Evolutionary conservation across 257 asterid genomes (phyloP), one percentile per base, ranked within the genome.

Genomic region (Capsicum rhomboideum): DNA sequence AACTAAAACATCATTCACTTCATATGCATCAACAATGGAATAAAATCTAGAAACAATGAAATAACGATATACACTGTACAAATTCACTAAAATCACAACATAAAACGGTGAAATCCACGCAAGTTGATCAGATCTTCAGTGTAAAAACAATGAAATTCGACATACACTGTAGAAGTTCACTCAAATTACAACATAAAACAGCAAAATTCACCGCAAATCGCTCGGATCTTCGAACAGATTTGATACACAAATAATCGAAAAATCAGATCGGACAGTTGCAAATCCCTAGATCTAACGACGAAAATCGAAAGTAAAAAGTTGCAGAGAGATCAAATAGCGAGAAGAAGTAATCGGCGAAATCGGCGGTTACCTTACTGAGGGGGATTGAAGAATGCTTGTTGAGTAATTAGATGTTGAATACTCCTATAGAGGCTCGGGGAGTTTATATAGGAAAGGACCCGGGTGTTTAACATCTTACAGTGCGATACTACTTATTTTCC

Each of bases 261-360:
- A 61, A 42, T 17, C 61, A 61, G 84, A 81, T 81, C 84, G 59
- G 84, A 44, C 72, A 61, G 77, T 42, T 40, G 49, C 63, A 81
- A 81, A 81, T 23, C 84, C 84, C 61, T 61, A 81, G 74, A 81
- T 81, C 84, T 58, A 81, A 81, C 72, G 77, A 44, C n/a, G 29
- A 49, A 8, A 49, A 81, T 23, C 0, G n/a, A 0, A 66, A 59
- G 58, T 4, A 16, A 54, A 20, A 77, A 34, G 58, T 17, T 50
- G 44, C 2, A 20, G 82, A 28, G 10, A 61, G 29, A 81, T 44
- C 84, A 66, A 49, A 44, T 7, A 77, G 63, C 28, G 46, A 77
- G 82, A 28, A 50, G 46, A 9, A 50, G 82, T 50, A 16, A 50
- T 50, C 23, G 50, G 82, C 17, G 64, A 77, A 29, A 77, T 50